Conservation (phyloP, 306 rosid species). For the Prunus mume region DNA sequence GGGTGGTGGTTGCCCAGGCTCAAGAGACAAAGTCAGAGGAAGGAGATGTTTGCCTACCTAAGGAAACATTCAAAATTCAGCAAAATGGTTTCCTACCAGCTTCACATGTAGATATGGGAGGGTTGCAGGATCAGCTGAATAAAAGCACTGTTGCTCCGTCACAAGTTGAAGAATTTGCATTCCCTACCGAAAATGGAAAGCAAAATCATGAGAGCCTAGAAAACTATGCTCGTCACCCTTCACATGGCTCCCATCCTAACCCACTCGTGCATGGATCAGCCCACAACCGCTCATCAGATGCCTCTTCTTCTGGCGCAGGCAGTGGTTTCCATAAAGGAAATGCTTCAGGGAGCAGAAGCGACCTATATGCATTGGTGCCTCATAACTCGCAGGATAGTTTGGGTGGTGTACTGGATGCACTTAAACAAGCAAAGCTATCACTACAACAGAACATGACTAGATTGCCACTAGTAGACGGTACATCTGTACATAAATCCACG, state of each 20-base stretch:
- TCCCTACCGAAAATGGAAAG: conserved; percentile 36
- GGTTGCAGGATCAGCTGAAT: conserved; percentile 24
- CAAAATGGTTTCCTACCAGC: conserved; percentile 36
- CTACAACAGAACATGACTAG: conserved; percentile 55
- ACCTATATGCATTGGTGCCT: conserved; percentile 66
- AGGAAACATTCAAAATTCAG: conserved; percentile 35
- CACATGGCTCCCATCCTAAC: conserved; percentile 30
- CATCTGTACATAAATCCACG: conserved; percentile 32
- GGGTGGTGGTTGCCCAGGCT: conserved; percentile 30
- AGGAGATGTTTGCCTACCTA: conserved; percentile 17
- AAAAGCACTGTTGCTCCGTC: conserved; percentile 34
- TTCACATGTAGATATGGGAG: conserved; percentile 33
- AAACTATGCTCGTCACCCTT: conserved; percentile 31
- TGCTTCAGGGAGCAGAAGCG: conserved; percentile 39
- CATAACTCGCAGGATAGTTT: conserved; percentile 44
- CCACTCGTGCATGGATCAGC: conserved; percentile 23
- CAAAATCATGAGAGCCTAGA: conserved; percentile 39
- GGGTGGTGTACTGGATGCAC: conserved; percentile 72
- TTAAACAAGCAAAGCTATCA: conserved; percentile 66
- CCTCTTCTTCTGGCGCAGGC: conserved; percentile 28
- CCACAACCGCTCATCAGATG: conserved; percentile 23
- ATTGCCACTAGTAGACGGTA: conserved; percentile 40
- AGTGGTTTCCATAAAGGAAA: conserved; percentile 29
- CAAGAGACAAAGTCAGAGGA: conserved; percentile 39
- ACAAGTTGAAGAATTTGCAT: conserved; percentile 45